phyloP scores from a whole-genome alignment of 2,329 filamentous ascomycete species.

The Thelonectria discophora region DNA sequence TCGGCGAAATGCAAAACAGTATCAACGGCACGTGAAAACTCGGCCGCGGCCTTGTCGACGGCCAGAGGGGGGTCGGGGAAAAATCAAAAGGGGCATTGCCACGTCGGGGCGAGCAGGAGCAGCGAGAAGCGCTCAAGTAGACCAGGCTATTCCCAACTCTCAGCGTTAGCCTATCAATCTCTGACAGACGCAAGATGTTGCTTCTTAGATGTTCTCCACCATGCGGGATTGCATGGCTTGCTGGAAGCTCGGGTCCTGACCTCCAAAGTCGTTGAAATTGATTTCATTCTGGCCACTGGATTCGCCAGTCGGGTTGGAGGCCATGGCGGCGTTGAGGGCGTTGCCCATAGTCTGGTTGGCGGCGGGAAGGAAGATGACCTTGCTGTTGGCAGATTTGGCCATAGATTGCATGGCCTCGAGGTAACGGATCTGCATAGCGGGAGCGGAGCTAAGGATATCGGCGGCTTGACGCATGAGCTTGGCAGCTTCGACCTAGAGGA shows the following conservation, averaged over 20 bases:
- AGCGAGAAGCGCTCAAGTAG: constrained; percentile 44
- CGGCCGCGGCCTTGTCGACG: constrained; percentile 2
- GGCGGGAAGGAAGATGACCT: constrained; percentile 84
- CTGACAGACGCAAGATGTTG: constrained; percentile 30
- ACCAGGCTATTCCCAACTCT: constrained; percentile 47
- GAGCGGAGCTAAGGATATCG: constrained; percentile 89
- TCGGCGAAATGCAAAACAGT: constrained; percentile 13
- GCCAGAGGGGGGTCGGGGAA: constrained; percentile 9
- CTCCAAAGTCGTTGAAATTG: constrained; percentile 60
- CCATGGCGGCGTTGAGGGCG: constrained; percentile 55
- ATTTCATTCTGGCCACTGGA: constrained; percentile 53
- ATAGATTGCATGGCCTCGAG: constrained; percentile 99
- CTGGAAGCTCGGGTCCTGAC: constrained; percentile 72
- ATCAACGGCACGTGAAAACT: constrained; percentile 7
- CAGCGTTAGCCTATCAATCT: constrained; percentile 42
- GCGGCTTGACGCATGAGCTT: constrained; percentile 94
- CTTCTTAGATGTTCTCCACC: constrained; percentile 81
- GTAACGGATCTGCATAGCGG: constrained; percentile 98
- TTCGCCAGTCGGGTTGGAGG: constrained; percentile 59
- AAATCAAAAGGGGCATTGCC: constrained; percentile 19
- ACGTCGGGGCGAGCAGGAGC: constrained; percentile 34
- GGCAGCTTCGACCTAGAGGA: constrained; percentile 78
- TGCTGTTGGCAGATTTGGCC: constrained; percentile 91
- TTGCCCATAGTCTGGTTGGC: constrained; percentile 63
- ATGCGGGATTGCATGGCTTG: constrained; percentile 82